Conservation (phyloP, 2,329 filamentous ascomycete species). For the Claviceps purpurea region DNA sequence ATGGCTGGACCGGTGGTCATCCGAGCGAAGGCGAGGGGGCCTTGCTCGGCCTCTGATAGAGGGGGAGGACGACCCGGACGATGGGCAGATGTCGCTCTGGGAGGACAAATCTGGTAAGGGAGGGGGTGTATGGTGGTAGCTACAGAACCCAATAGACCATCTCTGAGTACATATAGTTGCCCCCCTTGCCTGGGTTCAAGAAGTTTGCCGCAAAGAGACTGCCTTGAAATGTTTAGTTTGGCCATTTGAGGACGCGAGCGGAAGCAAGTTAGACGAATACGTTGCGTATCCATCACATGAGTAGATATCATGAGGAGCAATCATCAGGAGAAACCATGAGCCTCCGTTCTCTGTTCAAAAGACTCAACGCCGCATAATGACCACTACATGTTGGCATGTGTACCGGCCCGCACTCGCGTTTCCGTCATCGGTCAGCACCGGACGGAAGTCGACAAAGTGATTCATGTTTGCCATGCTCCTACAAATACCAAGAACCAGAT, state of each 20-base stretch:
- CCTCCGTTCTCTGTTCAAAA: background rate
- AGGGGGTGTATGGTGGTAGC: conserved; percentile 26
- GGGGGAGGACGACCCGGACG: conserved; percentile 21
- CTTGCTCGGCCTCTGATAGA: conserved; percentile 31
- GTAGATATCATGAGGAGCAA: too few relatives aligned
- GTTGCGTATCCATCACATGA: too few relatives aligned
- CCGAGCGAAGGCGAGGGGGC: conserved; percentile 43
- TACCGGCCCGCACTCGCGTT: background rate
- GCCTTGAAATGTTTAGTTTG: too few relatives aligned
- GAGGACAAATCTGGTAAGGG: conserved; percentile 25
- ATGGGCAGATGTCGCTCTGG: conserved; percentile 20
- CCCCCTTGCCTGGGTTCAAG: too few relatives aligned
- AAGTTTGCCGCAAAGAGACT: too few relatives aligned
- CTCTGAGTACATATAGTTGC: too few relatives aligned
- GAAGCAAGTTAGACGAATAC: too few relatives aligned
- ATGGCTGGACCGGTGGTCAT: conserved; percentile 51
- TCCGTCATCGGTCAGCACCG: background rate
- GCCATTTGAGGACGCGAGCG: too few relatives aligned
- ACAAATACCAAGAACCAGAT: too few relatives aligned
- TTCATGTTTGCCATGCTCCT: too few relatives aligned
- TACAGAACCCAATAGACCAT: background rate
- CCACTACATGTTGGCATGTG: background rate
- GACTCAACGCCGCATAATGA: conserved; percentile 1
- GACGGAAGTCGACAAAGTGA: background rate
- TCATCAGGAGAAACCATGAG: background rate